Evolutionary conservation across 2,329 filamentous ascomycete species (phyloP).

Genomic region (Cladosporium colombiae): DNA sequence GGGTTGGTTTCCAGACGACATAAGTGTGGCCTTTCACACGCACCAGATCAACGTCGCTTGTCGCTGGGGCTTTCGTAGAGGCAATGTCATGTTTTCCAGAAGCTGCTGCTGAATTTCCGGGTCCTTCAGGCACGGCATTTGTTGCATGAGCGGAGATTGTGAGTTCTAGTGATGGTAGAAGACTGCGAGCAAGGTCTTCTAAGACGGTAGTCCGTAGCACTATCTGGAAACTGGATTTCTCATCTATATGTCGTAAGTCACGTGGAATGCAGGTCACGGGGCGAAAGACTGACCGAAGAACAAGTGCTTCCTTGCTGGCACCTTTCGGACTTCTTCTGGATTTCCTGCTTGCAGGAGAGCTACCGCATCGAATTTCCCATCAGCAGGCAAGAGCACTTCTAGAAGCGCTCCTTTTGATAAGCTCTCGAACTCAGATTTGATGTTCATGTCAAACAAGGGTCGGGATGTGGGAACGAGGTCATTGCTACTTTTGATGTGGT

Average conservation of each 20-base stretch:
- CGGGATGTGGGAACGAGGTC: not conserved
- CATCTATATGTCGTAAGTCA: constrained; percentile 32
- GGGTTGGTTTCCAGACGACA: constrained; percentile 31
- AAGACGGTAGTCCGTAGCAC: constrained; percentile 28
- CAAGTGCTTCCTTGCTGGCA: constrained; percentile 31
- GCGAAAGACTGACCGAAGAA: constrained; percentile 32
- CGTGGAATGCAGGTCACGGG: not conserved
- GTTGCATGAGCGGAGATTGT: constrained; percentile 36
- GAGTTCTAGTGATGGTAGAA: constrained; percentile 32
- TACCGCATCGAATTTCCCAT: constrained; percentile 26
- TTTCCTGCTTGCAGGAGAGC: constrained; percentile 26
- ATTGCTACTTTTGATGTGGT: not conserved
- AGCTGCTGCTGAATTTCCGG: constrained; percentile 31
- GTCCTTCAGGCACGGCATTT: constrained; percentile 35
- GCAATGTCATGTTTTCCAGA: constrained; percentile 36
- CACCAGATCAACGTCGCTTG: constrained; percentile 25
- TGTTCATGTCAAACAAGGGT: not conserved
- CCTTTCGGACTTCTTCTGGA: constrained; percentile 27
- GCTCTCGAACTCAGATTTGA: constrained; percentile 26
- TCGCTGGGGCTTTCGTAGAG: constrained; percentile 23
- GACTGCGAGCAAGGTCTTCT: constrained; percentile 25
- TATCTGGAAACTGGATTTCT: constrained; percentile 30
- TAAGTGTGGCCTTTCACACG: constrained; percentile 28
- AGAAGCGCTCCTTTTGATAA: constrained; percentile 29
- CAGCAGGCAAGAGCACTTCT: constrained; percentile 32